A percentile compares a stretch with the other conserved stretches of the same genome.
Evolutionary conservation across 176 grass and related monocot species (phyloP).

Genomic region (Bothriochloa decipiens): DNA sequence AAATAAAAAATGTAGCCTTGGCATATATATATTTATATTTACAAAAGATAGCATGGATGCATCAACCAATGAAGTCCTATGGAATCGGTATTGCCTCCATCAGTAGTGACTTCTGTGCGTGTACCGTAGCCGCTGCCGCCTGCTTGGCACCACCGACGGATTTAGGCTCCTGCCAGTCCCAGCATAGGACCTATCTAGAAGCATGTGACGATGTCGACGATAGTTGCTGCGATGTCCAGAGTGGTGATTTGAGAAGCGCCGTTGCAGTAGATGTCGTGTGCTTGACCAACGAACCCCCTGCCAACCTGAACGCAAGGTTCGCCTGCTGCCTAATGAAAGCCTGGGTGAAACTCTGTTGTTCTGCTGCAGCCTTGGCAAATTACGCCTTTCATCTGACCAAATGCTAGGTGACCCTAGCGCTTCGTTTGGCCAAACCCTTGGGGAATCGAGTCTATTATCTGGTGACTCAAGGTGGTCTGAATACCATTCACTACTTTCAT

Average conservation of each 20-base stretch:
- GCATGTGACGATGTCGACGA: constrained; percentile 4
- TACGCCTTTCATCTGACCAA: constrained; percentile 51
- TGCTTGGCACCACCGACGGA: constrained; percentile 32
- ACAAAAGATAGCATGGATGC: constrained; percentile 41
- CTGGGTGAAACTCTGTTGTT: constrained; percentile 28
- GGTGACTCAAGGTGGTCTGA: constrained; percentile 53
- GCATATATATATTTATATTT: neutral
- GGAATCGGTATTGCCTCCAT: neutral
- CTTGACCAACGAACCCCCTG: constrained; percentile 34
- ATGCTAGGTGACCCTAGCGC: constrained; percentile 42
- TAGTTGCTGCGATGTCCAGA: constrained; percentile 18
- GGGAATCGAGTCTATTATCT: constrained; percentile 31
- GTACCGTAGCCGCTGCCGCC: constrained; percentile 49
- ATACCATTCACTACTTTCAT: constrained; percentile 59
- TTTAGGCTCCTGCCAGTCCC: constrained; percentile 34
- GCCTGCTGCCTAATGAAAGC: constrained; percentile 36
- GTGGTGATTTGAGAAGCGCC: constrained; percentile 30
- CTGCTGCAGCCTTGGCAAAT: constrained; percentile 34
- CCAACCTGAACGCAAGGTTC: constrained; percentile 56
- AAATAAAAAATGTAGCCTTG: neutral
- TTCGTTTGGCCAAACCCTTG: constrained; percentile 41
- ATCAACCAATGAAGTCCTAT: constrained; percentile 35
- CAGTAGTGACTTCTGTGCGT: constrained; percentile 43
- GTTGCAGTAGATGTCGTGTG: constrained; percentile 26
- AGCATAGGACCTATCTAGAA: constrained; percentile 25